Evolutionary conservation across 768 basidiomycete genomes (phyloP).

Genomic region (Leccinellum luteum): DNA sequence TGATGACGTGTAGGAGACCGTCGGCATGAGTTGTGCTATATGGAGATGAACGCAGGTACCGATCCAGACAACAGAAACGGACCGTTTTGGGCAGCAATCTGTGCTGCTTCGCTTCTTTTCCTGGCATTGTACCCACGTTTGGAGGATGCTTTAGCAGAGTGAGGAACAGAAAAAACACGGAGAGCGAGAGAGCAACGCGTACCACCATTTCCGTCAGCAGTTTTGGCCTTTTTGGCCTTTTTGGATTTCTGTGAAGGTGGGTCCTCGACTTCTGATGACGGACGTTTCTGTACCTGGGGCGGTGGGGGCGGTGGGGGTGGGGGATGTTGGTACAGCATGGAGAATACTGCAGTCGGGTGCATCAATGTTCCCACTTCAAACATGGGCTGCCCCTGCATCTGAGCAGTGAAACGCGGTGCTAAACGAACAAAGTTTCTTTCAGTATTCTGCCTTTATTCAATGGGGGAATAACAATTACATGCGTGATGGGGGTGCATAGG

Average conservation of each 20-base stretch:
- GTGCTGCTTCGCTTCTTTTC: constrained; percentile 70
- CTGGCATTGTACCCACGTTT: constrained; percentile 70
- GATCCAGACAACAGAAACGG: constrained; percentile 14
- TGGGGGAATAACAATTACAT: constrained; percentile 30
- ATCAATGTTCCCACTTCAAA: constrained; percentile 35
- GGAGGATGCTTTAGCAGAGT: constrained; percentile 36
- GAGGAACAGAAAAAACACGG: constrained; percentile 7
- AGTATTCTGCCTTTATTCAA: constrained; percentile 42
- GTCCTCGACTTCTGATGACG: constrained; percentile 38
- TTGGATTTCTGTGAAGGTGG: constrained; percentile 46
- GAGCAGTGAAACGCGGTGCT: constrained; percentile 47
- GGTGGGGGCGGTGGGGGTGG: constrained; percentile 26
- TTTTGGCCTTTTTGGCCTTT: constrained; percentile 41
- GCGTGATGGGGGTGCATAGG: constrained; percentile 28
- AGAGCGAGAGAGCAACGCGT: constrained; percentile 10
- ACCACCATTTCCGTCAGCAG: constrained; percentile 36
- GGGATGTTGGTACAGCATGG: constrained; percentile 30
- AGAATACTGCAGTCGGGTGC: constrained; percentile 26
- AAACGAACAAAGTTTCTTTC: constrained; percentile 60
- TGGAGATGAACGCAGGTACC: constrained; percentile 15
- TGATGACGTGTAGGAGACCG: constrained; percentile 40
- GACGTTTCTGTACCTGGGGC: constrained; percentile 35
- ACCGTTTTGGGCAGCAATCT: constrained; percentile 67
- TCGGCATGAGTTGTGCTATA: constrained; percentile 46
- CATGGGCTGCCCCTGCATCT: constrained; percentile 29